Conservation (phyloP, 257 asterid genomes). For the Phtheirospermum japonicum region DNA sequence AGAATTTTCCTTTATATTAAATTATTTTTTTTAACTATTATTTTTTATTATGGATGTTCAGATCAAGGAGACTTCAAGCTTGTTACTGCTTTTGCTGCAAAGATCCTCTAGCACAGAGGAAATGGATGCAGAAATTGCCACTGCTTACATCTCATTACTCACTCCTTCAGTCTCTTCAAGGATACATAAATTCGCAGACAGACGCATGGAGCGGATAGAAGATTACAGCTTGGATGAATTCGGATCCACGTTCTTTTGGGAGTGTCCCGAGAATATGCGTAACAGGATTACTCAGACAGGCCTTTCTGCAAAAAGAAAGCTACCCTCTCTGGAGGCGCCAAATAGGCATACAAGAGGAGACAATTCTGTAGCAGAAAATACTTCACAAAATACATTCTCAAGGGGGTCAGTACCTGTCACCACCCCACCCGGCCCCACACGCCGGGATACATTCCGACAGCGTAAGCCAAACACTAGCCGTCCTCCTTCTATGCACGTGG, state of each 20-base stretch:
- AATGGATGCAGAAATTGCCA: conserved; percentile 41
- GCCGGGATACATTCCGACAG: conserved; percentile 89
- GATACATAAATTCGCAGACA: conserved; percentile 46
- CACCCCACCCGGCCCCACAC: conserved; percentile 68
- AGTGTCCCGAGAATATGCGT: conserved; percentile 88
- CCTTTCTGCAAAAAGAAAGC: conserved; percentile 60
- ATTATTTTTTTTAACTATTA: no score
- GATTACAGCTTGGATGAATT: conserved; percentile 49
- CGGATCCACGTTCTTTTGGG: conserved; percentile 76
- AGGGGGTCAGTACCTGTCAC: conserved; percentile 60
- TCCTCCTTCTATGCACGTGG: conserved; percentile 99
- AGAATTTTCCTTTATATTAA: conserved; percentile 1
- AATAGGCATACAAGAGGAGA: conserved; percentile 75
- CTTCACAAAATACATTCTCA: conserved; percentile 58
- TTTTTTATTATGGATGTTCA: conserved; percentile 32
- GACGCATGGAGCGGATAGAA: conserved; percentile 50
- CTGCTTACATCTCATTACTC: conserved; percentile 34
- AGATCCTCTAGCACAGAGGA: conserved; percentile 44
- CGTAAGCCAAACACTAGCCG: conserved; percentile 99
- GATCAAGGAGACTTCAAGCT: conserved; percentile 55
- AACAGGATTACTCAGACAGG: conserved; percentile 68
- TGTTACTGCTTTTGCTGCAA: conserved; percentile 49
- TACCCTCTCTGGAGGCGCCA: conserved; percentile 65
- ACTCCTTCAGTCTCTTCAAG: conserved; percentile 49
- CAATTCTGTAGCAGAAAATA: conserved; percentile 46